Base-by-base conservation (phyloP, 192 early-diverging fungal genomes). In the Chytriomyces hyalinus region DNA sequence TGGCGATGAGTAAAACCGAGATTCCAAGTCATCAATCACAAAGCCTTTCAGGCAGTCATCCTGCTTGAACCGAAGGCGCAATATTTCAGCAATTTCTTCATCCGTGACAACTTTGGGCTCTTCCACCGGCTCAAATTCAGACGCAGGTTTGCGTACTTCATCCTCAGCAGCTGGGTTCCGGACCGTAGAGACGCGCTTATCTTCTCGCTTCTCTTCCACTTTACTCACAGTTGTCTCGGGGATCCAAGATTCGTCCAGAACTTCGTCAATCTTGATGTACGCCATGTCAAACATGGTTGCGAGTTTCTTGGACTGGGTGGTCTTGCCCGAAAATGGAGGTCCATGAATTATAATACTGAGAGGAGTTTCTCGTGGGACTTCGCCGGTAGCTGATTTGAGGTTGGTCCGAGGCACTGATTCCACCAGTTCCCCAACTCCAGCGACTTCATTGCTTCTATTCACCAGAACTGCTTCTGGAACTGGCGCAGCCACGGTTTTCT, bases 11-110 rank as follows among this genome's bases (percentile, higher is more conserved):
- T 17, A 49, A 72, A 80, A 88, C 67, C 85, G 86, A 45, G 82
- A 84, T 51, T 90, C 89, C 45, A 90, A 65, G 7, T 88, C 84
- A 61, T 88, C 88, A n/a, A 90, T 63, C 22, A 90, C 82, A n/a
- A 85, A 43, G 6, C 86, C 88, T 45, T 75, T 83, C 8, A 36
- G 26, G 51, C 79, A 84, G 53, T 86, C 86, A 5, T 84, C 79
- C 50, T 76, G 83, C 51, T 76, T 67, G 10, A 89, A 49, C 5
- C 80, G 36, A 11, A 22, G 15, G 28, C 75, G 72, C 6, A 90
- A 20, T 44, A 86, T 79, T 4, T 87, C 86, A 7, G 66, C 36
- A 4, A 87, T 44, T 15, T 63, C 53, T 2, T 90, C 88, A 57
- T 90, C 88, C 3, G 87, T 47, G 6, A 87, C 36, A 44, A 74